A percentile compares a stretch with the other conserved stretches of the same genome.
These are phyloP conservation scores for Exidia glandulosa DNA, from an alignment of 768 basidiomycete genomes.

Conservation along the genomic window DNA sequence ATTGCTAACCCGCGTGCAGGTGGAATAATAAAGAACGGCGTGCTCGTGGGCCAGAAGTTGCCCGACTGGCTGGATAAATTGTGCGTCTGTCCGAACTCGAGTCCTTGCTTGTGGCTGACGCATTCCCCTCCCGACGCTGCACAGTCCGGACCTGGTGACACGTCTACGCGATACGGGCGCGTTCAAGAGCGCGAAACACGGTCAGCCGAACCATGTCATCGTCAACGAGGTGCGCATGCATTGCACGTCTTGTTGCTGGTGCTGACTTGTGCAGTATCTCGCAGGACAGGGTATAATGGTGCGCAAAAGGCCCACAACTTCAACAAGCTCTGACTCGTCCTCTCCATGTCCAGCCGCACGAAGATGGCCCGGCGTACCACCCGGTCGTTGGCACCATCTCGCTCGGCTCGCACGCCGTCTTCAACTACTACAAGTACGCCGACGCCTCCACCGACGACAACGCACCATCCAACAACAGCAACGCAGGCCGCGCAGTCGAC, in stretches of 20 bases:
- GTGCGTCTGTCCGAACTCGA: conserved; percentile 41
- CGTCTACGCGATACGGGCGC: conserved; percentile 55
- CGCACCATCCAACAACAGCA: too few relatives aligned
- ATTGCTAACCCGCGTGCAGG: conserved; percentile 41
- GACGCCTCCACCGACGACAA: too few relatives aligned
- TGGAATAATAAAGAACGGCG: conserved; percentile 56
- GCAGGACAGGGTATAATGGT: conserved; percentile 93
- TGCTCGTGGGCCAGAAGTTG: conserved; percentile 57
- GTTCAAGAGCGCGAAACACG: conserved; percentile 54
- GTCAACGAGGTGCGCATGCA: conserved; percentile 58
- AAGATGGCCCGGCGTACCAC: conserved; percentile 83
- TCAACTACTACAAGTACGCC: conserved; percentile 77
- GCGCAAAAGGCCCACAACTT: conserved; percentile 11
- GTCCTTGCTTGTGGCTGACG: background rate
- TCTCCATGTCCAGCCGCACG: conserved; percentile 72
- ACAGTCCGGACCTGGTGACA: conserved; percentile 68
- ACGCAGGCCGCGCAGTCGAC: too few relatives aligned
- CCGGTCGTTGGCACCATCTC: conserved; percentile 86
- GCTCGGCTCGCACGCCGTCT: conserved; percentile 68
- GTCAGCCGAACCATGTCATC: conserved; percentile 79
- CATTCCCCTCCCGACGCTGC: background rate
- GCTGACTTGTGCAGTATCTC: conserved; percentile 44
- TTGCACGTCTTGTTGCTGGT: conserved; percentile 2
- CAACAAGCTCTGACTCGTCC: background rate
- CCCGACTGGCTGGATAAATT: conserved; percentile 65